Evolutionary conservation across 495 filamentous ascomycete genomes (phyloP).

Genomic region (Durotheca rogersii): DNA sequence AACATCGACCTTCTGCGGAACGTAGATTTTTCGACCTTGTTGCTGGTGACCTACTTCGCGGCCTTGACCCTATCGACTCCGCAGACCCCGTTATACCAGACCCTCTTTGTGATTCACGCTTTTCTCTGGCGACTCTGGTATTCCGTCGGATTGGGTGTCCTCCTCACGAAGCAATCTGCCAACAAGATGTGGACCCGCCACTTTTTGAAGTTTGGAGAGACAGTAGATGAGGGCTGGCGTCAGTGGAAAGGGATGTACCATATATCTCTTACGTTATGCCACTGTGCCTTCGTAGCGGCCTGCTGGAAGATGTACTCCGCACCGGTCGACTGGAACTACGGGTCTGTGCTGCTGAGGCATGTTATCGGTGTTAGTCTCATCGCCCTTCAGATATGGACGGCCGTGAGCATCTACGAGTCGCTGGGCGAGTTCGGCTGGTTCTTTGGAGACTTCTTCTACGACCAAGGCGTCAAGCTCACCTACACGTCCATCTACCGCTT

Average conservation of each 20-base stretch:
- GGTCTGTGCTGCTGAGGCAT: constrained; percentile 80
- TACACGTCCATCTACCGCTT: constrained; percentile 98
- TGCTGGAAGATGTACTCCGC: constrained; percentile 94
- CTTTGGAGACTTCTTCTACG: constrained; percentile 97
- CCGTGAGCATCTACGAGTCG: constrained; percentile 90
- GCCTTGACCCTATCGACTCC: constrained; percentile 74
- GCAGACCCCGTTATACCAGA: constrained; percentile 68
- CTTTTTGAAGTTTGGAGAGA: constrained; percentile 95
- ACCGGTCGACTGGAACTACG: constrained; percentile 81
- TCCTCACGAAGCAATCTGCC: constrained; percentile 82
- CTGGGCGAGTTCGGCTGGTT: constrained; percentile 99
- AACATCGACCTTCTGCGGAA: constrained; percentile 87
- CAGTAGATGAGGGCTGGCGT: constrained; percentile 85
- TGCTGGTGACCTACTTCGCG: constrained; percentile 72
- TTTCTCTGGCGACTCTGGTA: constrained; percentile 88
- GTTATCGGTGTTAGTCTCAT: constrained; percentile 79
- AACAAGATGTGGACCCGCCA: constrained; percentile 93
- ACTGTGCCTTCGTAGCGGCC: constrained; percentile 83
- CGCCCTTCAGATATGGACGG: constrained; percentile 89
- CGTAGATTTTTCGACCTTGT: constrained; percentile 75
- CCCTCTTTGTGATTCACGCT: constrained; percentile 79
- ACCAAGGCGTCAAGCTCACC: constrained; percentile 79
- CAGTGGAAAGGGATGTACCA: constrained; percentile 98
- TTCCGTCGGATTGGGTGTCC: constrained; percentile 79
- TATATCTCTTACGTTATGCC: constrained; percentile 84